Evolutionary conservation across 441 rosid genomes (phyloP).

Genomic region (Sinapis alba): DNA sequence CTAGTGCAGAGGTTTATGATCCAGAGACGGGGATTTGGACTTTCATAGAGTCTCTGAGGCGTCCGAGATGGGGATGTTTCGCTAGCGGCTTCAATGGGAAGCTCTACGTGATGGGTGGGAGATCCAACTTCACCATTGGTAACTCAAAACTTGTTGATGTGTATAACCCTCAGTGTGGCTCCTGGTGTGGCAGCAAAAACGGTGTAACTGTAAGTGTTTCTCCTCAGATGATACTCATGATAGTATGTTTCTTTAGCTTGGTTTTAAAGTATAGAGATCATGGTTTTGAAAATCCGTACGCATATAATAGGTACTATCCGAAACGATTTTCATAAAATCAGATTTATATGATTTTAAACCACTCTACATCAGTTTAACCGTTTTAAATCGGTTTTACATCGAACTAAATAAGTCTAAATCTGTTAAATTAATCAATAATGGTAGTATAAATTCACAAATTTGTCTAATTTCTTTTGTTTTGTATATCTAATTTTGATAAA

Average conservation of each 20-base stretch:
- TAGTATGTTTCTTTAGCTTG: constrained; percentile 6
- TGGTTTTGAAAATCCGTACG: neutral
- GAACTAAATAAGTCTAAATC: neutral
- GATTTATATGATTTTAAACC: too few relatives aligned
- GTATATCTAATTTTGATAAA: neutral
- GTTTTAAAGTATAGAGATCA: neutral
- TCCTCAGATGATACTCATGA: neutral
- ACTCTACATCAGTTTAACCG: too few relatives aligned
- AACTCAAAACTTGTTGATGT: constrained; percentile 83
- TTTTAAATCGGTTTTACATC: neutral
- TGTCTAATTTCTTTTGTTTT: neutral
- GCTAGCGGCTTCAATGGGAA: constrained; percentile 82
- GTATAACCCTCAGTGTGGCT: constrained; percentile 64
- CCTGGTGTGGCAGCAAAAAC: constrained; percentile 86
- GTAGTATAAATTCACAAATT: neutral
- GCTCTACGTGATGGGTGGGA: constrained; percentile 98
- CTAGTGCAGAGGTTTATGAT: constrained; percentile 82
- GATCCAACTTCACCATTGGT: constrained; percentile 95
- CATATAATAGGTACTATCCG: neutral
- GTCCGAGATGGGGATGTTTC: constrained; percentile 94
- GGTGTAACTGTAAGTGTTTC: constrained; percentile 53
- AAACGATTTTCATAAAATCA: neutral
- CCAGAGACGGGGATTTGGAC: constrained; percentile 72
- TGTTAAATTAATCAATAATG: neutral
- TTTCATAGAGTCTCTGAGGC: constrained; percentile 73